phyloP scores from a whole-genome alignment of 2,329 filamentous ascomycete genomes.

The Ceratocystis eucalypticola region DNA sequence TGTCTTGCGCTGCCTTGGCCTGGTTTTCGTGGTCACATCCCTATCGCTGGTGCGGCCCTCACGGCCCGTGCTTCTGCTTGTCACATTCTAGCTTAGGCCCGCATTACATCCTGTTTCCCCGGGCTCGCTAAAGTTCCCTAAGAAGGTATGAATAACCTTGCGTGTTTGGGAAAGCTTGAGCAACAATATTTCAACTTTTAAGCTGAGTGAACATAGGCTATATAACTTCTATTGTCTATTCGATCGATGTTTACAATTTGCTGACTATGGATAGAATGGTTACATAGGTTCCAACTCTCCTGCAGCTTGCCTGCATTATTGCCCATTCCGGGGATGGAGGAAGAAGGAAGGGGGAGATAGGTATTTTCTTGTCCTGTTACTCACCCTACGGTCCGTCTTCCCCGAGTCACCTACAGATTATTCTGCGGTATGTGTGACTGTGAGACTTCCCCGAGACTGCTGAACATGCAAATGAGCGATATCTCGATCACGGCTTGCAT shows the following conservation, averaged over 20 bases:
- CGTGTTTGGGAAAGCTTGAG: neutral
- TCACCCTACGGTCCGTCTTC: neutral
- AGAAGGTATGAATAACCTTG: neutral
- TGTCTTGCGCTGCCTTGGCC: neutral
- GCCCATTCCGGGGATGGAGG: neutral
- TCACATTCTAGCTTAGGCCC: neutral
- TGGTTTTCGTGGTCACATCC: neutral
- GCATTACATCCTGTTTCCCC: conserved; percentile 1
- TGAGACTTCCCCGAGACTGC: neutral
- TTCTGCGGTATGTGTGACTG: neutral
- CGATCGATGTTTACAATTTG: neutral
- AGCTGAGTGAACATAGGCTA: neutral
- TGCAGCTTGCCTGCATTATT: neutral
- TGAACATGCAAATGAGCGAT: neutral
- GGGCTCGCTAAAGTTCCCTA: neutral
- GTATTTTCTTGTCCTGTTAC: neutral
- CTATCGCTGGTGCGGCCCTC: neutral
- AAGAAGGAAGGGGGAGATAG: no score
- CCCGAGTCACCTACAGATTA: neutral
- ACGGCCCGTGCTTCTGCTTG: neutral
- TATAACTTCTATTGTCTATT: neutral
- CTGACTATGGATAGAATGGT: neutral
- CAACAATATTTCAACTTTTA: neutral
- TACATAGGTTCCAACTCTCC: neutral
- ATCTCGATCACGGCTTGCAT: neutral